Conservation (phyloP, 768 basidiomycete species). For the Lentinus brumalis region DNA sequence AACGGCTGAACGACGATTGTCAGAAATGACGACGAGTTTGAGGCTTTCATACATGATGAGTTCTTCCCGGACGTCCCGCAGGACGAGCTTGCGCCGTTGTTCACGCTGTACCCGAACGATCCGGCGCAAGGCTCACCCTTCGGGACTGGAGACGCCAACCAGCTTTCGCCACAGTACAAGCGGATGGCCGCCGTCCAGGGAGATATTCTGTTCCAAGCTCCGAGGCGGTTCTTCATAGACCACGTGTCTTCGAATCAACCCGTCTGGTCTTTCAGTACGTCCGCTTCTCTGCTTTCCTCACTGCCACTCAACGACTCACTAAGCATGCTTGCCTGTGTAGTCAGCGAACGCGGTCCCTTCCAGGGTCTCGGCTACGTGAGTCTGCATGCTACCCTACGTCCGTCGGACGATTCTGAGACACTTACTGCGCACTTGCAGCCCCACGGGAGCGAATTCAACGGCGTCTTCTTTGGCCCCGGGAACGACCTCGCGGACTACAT, state of each 20-base stretch:
- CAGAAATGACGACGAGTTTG: background rate
- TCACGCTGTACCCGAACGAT: constrained; percentile 25
- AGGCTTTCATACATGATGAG: background rate
- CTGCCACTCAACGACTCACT: no score
- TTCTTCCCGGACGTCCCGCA: background rate
- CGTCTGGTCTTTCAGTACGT: constrained; percentile 2
- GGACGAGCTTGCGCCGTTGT: background rate
- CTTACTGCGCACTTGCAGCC: background rate
- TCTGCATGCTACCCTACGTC: no score
- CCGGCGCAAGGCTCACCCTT: constrained; percentile 24
- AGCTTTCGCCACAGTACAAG: constrained; percentile 21
- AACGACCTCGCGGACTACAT: constrained; percentile 19
- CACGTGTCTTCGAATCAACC: background rate
- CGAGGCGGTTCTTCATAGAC: constrained; percentile 15
- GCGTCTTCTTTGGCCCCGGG: background rate
- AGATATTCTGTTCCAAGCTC: constrained; percentile 21
- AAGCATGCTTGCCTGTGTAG: no score
- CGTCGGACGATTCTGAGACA: no score
- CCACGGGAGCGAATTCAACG: background rate
- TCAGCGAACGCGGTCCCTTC: background rate
- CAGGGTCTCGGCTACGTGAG: constrained; percentile 3
- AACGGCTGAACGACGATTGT: no score
- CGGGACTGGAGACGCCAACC: constrained; percentile 19
- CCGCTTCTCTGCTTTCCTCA: no score
- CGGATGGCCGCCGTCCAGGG: constrained; percentile 23